phyloP scores from a whole-genome alignment of 2,329 filamentous ascomycete species.

The Neofusicoccum laricinum region DNA sequence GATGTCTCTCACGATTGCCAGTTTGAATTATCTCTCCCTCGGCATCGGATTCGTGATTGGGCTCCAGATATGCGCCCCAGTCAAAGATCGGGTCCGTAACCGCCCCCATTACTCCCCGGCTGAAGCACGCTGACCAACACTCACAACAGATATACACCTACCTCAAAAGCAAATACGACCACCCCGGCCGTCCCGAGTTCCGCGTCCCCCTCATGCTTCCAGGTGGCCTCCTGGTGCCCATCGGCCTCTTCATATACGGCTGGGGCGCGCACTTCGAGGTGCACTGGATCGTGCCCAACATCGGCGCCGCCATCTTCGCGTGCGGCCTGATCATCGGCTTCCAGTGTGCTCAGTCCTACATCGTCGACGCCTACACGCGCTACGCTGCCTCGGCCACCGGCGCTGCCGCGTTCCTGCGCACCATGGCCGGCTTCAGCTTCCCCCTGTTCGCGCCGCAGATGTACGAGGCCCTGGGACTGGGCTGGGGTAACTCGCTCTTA shows the following conservation, averaged over 20 bases:
- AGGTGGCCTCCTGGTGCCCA: conserved; percentile 52
- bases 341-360: conserved; percentile 60
- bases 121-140: too few species aligned
- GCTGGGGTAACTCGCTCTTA: conserved; percentile 54
- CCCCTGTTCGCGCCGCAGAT: conserved; percentile 58
- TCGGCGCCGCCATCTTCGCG: conserved; percentile 56
- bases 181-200: conserved; percentile 49
- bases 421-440: conserved; percentile 56
- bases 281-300: conserved; percentile 61
- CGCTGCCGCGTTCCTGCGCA: conserved; percentile 55
- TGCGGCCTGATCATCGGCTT: conserved; percentile 57
- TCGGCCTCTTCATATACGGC: conserved; percentile 58
- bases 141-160: conserved; percentile 50
- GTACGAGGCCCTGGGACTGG: conserved; percentile 46
- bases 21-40: conserved; percentile 67
- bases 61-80: conserved; percentile 61
- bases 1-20: conserved; percentile 56
- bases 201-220: conserved; percentile 55
- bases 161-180: conserved; percentile 62
- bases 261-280: conserved; percentile 53
- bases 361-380: conserved; percentile 54
- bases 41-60: conserved; percentile 60
- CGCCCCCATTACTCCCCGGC: too few species aligned
- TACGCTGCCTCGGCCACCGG: conserved; percentile 52
- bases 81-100: conserved; percentile 60